Conservation (phyloP, 2,329 filamentous ascomycete genomes). For the Pleomassaria siparia region DNA sequence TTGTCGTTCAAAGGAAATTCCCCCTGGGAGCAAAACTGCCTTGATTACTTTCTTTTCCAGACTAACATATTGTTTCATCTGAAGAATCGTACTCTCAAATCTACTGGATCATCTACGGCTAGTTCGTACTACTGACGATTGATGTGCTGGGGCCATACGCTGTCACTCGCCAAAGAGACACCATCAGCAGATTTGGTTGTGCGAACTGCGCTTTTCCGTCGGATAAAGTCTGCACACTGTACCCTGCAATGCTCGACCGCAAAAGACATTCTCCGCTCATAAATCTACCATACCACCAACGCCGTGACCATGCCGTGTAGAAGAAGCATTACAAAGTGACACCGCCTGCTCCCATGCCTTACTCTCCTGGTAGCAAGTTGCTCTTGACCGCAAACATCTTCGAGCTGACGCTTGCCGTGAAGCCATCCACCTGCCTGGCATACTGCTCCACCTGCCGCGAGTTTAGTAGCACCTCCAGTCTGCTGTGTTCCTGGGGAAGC, state of each 20-base stretch:
- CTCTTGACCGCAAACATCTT: constrained; percentile 98
- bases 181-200: background rate
- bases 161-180: background rate
- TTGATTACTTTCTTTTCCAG: constrained; percentile 15
- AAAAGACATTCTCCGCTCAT: constrained; percentile 21
- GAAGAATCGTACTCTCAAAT: background rate
- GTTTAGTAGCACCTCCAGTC: constrained; percentile 91
- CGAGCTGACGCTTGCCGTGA: constrained; percentile 84
- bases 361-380: constrained; percentile 62
- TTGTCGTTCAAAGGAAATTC: background rate
- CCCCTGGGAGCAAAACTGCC: background rate
- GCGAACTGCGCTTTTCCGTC: background rate
- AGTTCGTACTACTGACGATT: background rate
- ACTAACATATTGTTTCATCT: background rate
- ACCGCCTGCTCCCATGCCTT: constrained; percentile 8
- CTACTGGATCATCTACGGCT: background rate
- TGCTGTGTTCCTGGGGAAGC: constrained; percentile 89
- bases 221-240: background rate
- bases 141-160: background rate
- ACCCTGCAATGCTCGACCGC: background rate
- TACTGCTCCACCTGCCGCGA: constrained; percentile 97
- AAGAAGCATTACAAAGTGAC: constrained; percentile 31
- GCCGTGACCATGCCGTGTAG: constrained; percentile 42
- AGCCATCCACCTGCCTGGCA: constrained; percentile 93
- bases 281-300: constrained; percentile 36